Percentiles rank a stretch among this genome's conserved stretches.
These are phyloP conservation scores for Pseudognaphalium luteoalbum DNA, from an alignment of 129 eudicot species.

Conservation along the genomic window DNA sequence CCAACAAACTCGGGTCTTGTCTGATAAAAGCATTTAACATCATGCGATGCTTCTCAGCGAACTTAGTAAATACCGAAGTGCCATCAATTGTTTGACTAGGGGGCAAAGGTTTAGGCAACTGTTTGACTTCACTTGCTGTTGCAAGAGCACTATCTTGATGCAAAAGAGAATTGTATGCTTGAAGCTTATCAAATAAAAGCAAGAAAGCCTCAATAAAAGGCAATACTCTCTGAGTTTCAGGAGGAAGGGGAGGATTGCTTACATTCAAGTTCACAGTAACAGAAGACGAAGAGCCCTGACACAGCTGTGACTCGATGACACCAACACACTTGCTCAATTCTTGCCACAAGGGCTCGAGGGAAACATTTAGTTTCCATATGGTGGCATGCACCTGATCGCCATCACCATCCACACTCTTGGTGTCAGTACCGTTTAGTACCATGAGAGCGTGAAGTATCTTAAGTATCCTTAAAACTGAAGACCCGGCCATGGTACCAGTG, in stretches of 20 bases:
- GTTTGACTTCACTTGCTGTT: conserved; percentile 12
- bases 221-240: not conserved
- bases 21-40: not conserved
- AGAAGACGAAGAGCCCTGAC: not conserved
- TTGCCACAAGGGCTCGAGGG: conserved; percentile 2
- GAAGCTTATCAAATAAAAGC: conserved; percentile 6
- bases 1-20: conserved; percentile 5
- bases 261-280: not conserved
- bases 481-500: not conserved
- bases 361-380: not conserved
- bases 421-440: not conserved
- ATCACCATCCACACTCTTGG: not conserved
- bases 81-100: not conserved
- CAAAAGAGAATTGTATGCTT: not conserved
- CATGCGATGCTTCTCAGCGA: conserved; percentile 2
- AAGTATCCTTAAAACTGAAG: conserved; percentile 2
- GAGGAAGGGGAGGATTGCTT: conserved; percentile 4
- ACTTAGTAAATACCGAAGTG: not conserved
- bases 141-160: not conserved
- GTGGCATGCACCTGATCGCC: not conserved
- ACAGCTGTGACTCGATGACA: not conserved
- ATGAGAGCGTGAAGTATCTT: not conserved
- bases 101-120: not conserved
- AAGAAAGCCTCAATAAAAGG: conserved; percentile 8
- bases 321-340: conserved; percentile 8